These are phyloP conservation scores for Phytophthora pistaciae DNA, from an alignment of 352 stramenopile species.

Conservation along the genomic window DNA sequence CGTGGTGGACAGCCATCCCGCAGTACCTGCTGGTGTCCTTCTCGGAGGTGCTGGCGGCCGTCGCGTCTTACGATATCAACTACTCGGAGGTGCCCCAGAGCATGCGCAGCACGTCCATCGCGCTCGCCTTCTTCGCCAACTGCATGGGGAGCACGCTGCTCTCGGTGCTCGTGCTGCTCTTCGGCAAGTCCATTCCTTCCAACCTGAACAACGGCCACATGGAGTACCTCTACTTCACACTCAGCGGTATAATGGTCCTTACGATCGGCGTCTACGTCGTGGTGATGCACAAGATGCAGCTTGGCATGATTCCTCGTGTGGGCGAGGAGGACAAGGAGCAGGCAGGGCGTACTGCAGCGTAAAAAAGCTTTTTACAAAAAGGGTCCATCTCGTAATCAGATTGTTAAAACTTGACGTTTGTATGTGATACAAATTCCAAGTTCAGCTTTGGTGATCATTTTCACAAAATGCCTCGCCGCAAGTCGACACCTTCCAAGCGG, in stretches of 20 bases:
- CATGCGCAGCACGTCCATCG: not conserved
- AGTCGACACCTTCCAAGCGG: slow-evolving; percentile 31
- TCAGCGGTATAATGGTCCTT: not conserved
- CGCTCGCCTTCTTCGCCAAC: slow-evolving; percentile 1
- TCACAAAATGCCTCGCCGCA: slow-evolving; percentile 23
- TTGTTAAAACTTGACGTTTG: not conserved
- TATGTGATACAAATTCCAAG: not conserved
- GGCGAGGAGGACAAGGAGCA: not conserved
- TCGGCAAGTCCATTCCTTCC: not conserved
- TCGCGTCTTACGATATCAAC: slow-evolving; percentile 2
- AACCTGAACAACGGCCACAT: not conserved
- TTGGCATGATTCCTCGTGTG: not conserved
- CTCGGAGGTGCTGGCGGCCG: not conserved
- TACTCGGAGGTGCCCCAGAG: slow-evolving; percentile 1
- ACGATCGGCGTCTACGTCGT: not conserved
- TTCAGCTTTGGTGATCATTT: too few species aligned
- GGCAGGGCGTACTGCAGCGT: not conserved
- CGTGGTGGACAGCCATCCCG: not conserved
- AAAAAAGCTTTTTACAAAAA: not conserved
- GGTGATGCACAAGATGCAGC: not conserved
- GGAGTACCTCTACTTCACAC: not conserved
- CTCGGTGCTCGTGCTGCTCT: not conserved
- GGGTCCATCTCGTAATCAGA: slow-evolving; percentile 2
- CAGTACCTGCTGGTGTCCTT: not conserved
- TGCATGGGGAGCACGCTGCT: not conserved